Evolutionary conservation across 495 filamentous ascomycete genomes (phyloP).

Genomic region (Aspergillus steynii): DNA sequence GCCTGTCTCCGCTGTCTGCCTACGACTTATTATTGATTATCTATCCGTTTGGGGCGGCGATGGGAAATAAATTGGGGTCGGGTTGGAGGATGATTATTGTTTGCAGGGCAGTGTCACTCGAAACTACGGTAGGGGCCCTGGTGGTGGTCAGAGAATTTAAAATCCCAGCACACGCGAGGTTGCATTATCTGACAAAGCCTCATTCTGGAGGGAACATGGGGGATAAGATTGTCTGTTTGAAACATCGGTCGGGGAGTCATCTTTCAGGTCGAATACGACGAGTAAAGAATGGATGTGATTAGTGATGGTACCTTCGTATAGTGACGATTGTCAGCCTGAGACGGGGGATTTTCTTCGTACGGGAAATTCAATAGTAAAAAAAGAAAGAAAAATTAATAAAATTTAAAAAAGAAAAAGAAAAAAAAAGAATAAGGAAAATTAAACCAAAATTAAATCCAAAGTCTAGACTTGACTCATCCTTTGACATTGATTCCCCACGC

Average conservation of each 20-base stretch:
- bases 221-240: neutral
- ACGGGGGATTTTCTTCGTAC: slow-evolving; percentile 2
- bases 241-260: slow-evolving; percentile 1
- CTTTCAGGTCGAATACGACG: neutral
- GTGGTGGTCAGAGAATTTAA: neutral
- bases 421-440: slow-evolving; percentile 5
- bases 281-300: neutral
- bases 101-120: neutral
- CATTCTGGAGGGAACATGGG: neutral
- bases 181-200: neutral
- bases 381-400: neutral
- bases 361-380: neutral
- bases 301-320: neutral
- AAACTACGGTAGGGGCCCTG: neutral
- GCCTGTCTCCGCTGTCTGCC: neutral
- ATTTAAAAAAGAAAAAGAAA: slow-evolving; percentile 1
- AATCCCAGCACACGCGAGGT: neutral
- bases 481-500: slow-evolving; percentile 20
- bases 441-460: slow-evolving; percentile 1
- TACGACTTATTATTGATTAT: neutral
- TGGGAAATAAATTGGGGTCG: neutral
- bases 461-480: slow-evolving; percentile 12
- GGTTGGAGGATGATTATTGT: neutral
- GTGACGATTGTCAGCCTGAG: neutral
- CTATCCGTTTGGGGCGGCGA: neutral